These are phyloP conservation scores for Calonectria hongkongensis DNA, from an alignment of 2,329 filamentous ascomycete genomes.

Conservation along the genomic window DNA sequence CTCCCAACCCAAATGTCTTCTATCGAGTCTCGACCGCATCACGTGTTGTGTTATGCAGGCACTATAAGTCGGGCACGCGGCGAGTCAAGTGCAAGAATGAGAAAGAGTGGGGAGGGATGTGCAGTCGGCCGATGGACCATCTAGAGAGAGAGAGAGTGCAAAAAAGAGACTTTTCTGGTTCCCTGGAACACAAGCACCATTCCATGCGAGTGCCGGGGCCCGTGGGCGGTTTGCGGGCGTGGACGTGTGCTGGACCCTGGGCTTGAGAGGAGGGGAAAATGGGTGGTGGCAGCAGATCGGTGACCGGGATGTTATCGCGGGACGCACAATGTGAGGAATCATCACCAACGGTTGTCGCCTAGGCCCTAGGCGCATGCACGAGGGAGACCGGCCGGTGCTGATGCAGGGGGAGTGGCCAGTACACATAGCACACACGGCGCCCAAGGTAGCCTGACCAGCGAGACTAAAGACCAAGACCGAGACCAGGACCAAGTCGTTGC, in stretches of 20 bases:
- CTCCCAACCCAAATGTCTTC: not conserved
- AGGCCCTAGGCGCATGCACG: constrained; percentile 22
- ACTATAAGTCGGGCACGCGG: constrained; percentile 25
- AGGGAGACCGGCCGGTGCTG: not conserved
- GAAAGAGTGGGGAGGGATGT: constrained; percentile 29
- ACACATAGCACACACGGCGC: not conserved
- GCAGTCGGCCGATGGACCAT: constrained; percentile 19
- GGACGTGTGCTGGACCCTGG: constrained; percentile 15
- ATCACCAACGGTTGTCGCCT: constrained; percentile 27
- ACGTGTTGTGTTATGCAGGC: constrained; percentile 26
- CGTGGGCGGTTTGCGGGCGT: constrained; percentile 18
- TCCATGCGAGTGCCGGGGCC: constrained; percentile 22
- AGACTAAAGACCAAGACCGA: not conserved
- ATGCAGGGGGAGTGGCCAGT: constrained; percentile 18
- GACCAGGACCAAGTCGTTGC: not conserved
- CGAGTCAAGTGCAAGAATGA: constrained; percentile 35
- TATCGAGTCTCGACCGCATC: constrained; percentile 14
- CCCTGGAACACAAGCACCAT: not conserved
- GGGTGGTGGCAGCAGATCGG: constrained; percentile 29
- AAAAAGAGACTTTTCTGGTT: constrained; percentile 22
- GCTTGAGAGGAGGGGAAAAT: constrained; percentile 21
- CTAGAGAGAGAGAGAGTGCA: not conserved
- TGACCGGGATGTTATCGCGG: constrained; percentile 33
- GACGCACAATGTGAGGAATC: constrained; percentile 31
- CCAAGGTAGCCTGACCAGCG: not conserved